Base-by-base conservation (phyloP, 1,139 yeast species). In the Hansenula sp. region DNA sequence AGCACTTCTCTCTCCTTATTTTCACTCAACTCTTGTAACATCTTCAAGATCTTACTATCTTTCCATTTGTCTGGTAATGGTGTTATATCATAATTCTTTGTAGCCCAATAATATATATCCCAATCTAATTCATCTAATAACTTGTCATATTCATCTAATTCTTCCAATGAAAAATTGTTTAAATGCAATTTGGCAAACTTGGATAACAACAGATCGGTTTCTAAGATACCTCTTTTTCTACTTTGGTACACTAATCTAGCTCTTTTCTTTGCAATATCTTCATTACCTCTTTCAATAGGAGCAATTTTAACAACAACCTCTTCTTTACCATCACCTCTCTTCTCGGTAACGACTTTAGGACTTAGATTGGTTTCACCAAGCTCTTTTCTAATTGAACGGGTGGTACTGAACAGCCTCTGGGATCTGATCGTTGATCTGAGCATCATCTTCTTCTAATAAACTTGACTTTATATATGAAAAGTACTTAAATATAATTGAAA, bases 61-160 rank as follows among this genome's bases (percentile, higher is more conserved):
- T 81, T 73, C 96, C 96, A 91, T 58, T 76, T 76, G 39, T 86
- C 91, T 7, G 98, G 97, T 52, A 91, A 72, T 15, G 96, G 96
- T 42, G 91, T 86, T 21, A 84, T 79, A 33, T 79, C 81, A 58
- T 72, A 86, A 66, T 88, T 88, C 55, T 78, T 77, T 8, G 97
- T 89, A 21, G 96, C 96, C 98, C 99, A 93, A 68, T 93, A 93
- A 66, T 89, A 94, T 51, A 93, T 91, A 62, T 93, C 99, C 99
- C 99, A 94, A 64, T 93, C 99, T 15, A 93, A 79, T 66, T 91
- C 96, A 63, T 94, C 96, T 61, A 93, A 73, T 47, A 93, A 68
- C 52, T 74, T 65, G 60, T 93, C 98, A 63, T 88, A 93, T 65
- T 93, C 98, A 44, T 82, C 84, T 51, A 94, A 70, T 64, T 89